These are phyloP conservation scores for Vaccinium vitisidaea DNA, from an alignment of 148 eudicot genomes.

Conservation along the genomic window DNA sequence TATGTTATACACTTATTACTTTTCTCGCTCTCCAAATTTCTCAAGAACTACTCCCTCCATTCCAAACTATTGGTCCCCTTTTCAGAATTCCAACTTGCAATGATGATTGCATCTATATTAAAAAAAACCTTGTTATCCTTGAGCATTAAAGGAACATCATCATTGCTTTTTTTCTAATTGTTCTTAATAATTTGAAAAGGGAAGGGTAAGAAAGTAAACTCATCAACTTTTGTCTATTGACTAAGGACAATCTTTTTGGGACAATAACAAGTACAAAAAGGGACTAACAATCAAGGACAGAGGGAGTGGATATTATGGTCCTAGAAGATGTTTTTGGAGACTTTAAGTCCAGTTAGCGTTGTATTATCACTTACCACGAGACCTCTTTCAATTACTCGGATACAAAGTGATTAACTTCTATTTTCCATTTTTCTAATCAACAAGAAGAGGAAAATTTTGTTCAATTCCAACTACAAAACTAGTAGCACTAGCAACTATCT, in stretches of 20 bases:
- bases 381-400: not conserved
- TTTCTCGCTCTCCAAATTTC: not conserved
- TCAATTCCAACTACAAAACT: not conserved
- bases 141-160: not conserved
- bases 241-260: no score
- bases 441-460: not conserved
- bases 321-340: not conserved
- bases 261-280: no score
- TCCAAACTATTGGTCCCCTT: not conserved
- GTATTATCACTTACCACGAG: not conserved
- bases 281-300: not conserved
- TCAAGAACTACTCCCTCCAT: not conserved
- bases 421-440: not conserved
- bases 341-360: not conserved
- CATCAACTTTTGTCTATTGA: no score
- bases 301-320: not conserved
- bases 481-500: not conserved
- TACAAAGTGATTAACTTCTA: not conserved
- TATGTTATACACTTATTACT: no score
- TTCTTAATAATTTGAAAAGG: not conserved
- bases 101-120: no score
- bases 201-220: not conserved
- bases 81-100: not conserved
- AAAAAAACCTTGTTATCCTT: not conserved
- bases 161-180: not conserved